Conservation (phyloP, 2,329 filamentous ascomycete genomes). For the Thelonectria discophora region DNA sequence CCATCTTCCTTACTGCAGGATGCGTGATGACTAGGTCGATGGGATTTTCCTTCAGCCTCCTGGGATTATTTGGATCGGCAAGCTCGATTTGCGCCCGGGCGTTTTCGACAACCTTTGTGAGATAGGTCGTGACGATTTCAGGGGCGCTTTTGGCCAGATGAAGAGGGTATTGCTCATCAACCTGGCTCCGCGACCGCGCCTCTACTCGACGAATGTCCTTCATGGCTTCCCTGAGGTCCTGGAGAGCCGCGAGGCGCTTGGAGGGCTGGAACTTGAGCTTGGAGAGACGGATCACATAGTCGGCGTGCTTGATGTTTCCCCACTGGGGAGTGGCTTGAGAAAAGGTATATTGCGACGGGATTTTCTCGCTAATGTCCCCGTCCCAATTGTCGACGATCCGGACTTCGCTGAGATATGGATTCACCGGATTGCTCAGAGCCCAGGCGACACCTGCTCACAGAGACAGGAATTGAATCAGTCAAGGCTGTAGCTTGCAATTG, state of each 20-base stretch:
- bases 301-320: not conserved
- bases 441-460: conserved; percentile 4
- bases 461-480: not conserved
- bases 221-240: not conserved
- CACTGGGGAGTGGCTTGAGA: not conserved
- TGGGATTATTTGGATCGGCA: not conserved
- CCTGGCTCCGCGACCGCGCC: not conserved
- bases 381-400: not conserved
- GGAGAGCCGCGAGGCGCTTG: not conserved
- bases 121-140: not conserved
- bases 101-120: not conserved
- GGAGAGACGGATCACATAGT: conserved; percentile 13
- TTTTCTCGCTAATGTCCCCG: not conserved
- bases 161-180: not conserved
- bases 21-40: conserved; percentile 4
- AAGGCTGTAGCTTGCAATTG: not conserved
- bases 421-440: not conserved
- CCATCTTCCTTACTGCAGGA: not conserved
- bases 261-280: conserved; percentile 2
- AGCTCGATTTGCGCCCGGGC: not conserved
- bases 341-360: not conserved
- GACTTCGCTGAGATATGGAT: not conserved
- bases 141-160: not conserved
- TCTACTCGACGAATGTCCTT: not conserved
- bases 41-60: not conserved